Conservation (phyloP, 2,329 filamentous ascomycete genomes). For the Taxawa tesnikishii region DNA sequence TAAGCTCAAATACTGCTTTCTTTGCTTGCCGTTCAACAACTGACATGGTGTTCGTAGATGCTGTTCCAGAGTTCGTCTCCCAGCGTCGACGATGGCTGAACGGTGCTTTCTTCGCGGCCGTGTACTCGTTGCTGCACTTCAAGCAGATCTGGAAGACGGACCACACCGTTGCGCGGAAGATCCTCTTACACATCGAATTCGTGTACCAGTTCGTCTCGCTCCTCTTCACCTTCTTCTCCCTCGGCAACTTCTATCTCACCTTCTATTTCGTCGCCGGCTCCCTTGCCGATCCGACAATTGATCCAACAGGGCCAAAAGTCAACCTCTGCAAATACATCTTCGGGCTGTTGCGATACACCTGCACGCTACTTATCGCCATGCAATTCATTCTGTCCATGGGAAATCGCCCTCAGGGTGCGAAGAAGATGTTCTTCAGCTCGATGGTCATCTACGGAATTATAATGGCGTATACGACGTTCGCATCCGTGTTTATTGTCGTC, state of each 20-base stretch:
- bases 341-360: constrained; percentile 70
- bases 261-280: constrained; percentile 98
- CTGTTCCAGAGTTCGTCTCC: constrained; percentile 92
- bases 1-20: constrained; percentile 33
- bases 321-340: constrained; percentile 77
- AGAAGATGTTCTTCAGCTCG: constrained; percentile 74
- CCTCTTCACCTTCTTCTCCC: constrained; percentile 92
- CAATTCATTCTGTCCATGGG: constrained; percentile 96
- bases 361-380: constrained; percentile 76
- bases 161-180: constrained; percentile 78
- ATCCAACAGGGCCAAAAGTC: constrained; percentile 70
- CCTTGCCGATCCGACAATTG: constrained; percentile 62
- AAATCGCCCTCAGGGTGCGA: constrained; percentile 88
- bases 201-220: constrained; percentile 88
- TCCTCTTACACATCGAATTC: constrained; percentile 88
- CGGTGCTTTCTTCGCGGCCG: constrained; percentile 94
- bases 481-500: constrained; percentile 76
- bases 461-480: constrained; percentile 92
- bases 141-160: constrained; percentile 87
- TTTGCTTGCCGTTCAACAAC: not conserved
- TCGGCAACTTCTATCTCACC: constrained; percentile 95
- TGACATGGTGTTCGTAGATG: constrained; percentile 41
- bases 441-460: constrained; percentile 89
- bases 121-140: constrained; percentile 94
- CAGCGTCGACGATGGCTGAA: constrained; percentile 96